A percentile compares a stretch with the other conserved stretches of the same genome.
phyloP scores from a whole-genome alignment of 2,329 filamentous ascomycete species.

The Xylaria sp. region DNA sequence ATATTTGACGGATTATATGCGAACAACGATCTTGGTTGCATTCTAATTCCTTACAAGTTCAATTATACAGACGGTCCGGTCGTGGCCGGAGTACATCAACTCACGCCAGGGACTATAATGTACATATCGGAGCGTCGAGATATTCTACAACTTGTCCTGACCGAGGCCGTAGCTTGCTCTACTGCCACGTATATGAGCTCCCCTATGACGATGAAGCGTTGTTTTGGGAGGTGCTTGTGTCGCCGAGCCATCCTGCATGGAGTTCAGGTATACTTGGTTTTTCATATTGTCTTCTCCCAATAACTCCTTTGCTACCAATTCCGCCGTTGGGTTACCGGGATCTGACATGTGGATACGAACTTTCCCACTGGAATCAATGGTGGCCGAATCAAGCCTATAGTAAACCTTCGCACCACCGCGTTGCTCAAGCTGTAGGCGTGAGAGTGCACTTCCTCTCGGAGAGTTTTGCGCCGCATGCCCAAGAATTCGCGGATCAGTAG shows the following conservation, averaged over 20 bases:
- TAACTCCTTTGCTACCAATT: conserved; percentile 59
- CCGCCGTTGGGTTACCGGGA: conserved; percentile 48
- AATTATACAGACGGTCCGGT: conserved; percentile 24
- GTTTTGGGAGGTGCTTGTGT: conserved; percentile 23
- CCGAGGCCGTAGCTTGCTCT: conserved; percentile 53
- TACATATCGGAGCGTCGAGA: conserved; percentile 13
- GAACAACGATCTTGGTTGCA: background rate
- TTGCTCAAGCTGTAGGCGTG: conserved; percentile 57
- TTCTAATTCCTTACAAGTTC: conserved; percentile 22
- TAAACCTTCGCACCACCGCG: conserved; percentile 66
- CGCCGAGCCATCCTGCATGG: conserved; percentile 8
- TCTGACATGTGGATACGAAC: conserved; percentile 58
- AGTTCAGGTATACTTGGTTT: conserved; percentile 43
- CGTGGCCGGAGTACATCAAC: background rate
- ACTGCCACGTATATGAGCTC: conserved; percentile 45
- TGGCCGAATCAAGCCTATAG: conserved; percentile 61
- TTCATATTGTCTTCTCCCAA: conserved; percentile 47
- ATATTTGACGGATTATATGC: background rate
- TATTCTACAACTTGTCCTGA: background rate
- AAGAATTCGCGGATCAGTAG: conserved; percentile 12
- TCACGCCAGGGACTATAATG: background rate
- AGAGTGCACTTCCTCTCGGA: conserved; percentile 28
- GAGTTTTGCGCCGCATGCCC: conserved; percentile 3
- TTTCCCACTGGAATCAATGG: conserved; percentile 61
- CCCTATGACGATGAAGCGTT: background rate